A percentile compares a stretch with the other conserved stretches of the same genome.
These are phyloP conservation scores for Trichoderma sp. DNA, from an alignment of 2,329 filamentous ascomycete genomes.

Conservation along the genomic window DNA sequence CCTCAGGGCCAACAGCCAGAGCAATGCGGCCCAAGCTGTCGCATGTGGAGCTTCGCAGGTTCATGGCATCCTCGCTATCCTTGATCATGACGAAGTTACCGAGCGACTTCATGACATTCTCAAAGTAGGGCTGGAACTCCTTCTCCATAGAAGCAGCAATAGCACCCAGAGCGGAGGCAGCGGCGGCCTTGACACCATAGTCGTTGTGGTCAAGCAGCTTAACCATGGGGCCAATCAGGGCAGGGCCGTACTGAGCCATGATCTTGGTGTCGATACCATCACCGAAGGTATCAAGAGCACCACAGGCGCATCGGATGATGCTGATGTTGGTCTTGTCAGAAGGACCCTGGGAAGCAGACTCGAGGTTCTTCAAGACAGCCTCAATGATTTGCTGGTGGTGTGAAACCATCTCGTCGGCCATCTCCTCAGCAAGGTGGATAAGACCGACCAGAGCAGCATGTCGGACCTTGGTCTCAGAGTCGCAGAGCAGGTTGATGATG, in stretches of 20 bases:
- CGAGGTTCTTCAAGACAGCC: constrained; percentile 83
- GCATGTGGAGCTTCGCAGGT: constrained; percentile 84
- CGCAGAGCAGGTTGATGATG: constrained; percentile 79
- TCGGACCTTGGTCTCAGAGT: constrained; percentile 80
- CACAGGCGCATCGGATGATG: constrained; percentile 87
- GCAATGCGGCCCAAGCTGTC: constrained; percentile 95
- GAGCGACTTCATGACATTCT: constrained; percentile 85
- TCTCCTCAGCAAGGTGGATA: constrained; percentile 87
- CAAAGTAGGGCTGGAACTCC: constrained; percentile 88
- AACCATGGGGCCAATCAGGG: constrained; percentile 82
- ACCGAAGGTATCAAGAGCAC: constrained; percentile 87
- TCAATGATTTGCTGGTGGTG: constrained; percentile 85
- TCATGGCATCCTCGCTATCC: constrained; percentile 84
- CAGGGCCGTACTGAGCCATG: constrained; percentile 77
- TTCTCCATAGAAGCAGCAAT: constrained; percentile 83
- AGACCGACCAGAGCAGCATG: constrained; percentile 85
- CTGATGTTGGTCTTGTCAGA: constrained; percentile 75
- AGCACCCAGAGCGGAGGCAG: constrained; percentile 85
- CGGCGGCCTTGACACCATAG: constrained; percentile 84
- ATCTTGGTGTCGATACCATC: constrained; percentile 79
- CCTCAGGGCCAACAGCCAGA: constrained; percentile 77
- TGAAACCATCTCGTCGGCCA: constrained; percentile 84
- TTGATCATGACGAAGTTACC: constrained; percentile 83
- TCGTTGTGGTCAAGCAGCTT: constrained; percentile 82
- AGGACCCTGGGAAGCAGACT: constrained; percentile 70